Evolutionary conservation across 345 rosid species (phyloP).

Genomic region (Eucalyptus victrix): DNA sequence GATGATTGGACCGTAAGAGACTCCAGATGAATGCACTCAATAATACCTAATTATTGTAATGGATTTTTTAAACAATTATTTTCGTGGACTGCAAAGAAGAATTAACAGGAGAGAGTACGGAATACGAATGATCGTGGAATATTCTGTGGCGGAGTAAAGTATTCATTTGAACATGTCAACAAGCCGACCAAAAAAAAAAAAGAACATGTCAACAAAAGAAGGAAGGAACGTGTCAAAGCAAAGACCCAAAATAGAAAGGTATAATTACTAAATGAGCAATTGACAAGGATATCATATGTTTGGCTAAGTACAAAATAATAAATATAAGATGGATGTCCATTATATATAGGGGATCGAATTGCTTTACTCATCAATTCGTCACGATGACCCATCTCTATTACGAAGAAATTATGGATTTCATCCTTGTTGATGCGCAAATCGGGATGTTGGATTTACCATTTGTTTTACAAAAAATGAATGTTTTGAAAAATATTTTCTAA

Average conservation of each 20-base stretch:
- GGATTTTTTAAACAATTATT: neutral
- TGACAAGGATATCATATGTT: neutral
- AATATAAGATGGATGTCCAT: neutral
- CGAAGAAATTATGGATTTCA: neutral
- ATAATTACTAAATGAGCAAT: neutral
- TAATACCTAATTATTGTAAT: neutral
- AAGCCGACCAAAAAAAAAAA: no score
- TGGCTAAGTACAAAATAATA: neutral
- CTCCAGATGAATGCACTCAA: neutral
- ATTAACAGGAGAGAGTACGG: neutral
- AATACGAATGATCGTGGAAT: neutral
- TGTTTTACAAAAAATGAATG: neutral
- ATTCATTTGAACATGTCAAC: neutral
- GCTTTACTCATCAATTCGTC: neutral
- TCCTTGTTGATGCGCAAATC: neutral
- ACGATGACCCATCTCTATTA: neutral
- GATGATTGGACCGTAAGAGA: neutral
- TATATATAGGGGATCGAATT: neutral
- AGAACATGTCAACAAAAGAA: neutral
- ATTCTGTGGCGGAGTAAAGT: neutral
- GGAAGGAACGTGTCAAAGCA: neutral
- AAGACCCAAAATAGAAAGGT: neutral
- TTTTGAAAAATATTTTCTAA: neutral
- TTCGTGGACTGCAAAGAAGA: neutral
- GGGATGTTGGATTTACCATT: rapidly evolving